These are phyloP conservation scores for Penicillium roqueforti DNA, from an alignment of 495 filamentous ascomycete genomes.

Conservation along the genomic window DNA sequence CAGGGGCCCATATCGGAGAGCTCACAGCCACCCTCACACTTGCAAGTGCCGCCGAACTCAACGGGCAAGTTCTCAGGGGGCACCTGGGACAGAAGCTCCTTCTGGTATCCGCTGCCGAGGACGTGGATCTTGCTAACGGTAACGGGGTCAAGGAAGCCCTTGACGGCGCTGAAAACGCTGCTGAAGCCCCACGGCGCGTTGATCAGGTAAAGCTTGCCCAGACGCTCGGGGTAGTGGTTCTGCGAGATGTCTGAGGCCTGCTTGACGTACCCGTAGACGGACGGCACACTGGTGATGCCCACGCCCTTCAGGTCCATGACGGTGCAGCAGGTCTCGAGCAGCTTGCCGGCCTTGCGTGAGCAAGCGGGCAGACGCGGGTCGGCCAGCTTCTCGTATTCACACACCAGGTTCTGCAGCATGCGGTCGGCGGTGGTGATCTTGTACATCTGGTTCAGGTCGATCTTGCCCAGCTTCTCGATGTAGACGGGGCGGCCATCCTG, in stretches of 20 bases:
- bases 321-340: constrained; percentile 95
- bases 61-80: constrained; percentile 87
- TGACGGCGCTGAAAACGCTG: constrained; percentile 75
- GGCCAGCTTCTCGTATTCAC: constrained; percentile 92
- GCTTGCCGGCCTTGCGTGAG: constrained; percentile 81
- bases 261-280: constrained; percentile 81
- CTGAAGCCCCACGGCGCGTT: constrained; percentile 96
- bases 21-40: constrained; percentile 78
- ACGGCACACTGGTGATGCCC: constrained; percentile 69
- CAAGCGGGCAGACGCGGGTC: constrained; percentile 94
- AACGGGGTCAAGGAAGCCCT: constrained; percentile 90
- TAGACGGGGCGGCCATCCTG: constrained; percentile 96
- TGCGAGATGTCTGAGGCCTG: constrained; percentile 80
- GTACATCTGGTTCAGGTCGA: constrained; percentile 84
- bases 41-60: constrained; percentile 78
- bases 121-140: constrained; percentile 96
- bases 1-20: constrained; percentile 90
- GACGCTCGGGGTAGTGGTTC: constrained; percentile 97
- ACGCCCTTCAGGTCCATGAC: constrained; percentile 97
- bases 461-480: constrained; percentile 92
- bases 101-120: constrained; percentile 74
- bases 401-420: constrained; percentile 93
- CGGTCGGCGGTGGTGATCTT: constrained; percentile 88
- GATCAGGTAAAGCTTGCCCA: constrained; percentile 89
- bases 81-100: constrained; percentile 77